Evolutionary conservation across 805 yeast species (phyloP).

Genomic region (Nadsonia fulvescens): DNA sequence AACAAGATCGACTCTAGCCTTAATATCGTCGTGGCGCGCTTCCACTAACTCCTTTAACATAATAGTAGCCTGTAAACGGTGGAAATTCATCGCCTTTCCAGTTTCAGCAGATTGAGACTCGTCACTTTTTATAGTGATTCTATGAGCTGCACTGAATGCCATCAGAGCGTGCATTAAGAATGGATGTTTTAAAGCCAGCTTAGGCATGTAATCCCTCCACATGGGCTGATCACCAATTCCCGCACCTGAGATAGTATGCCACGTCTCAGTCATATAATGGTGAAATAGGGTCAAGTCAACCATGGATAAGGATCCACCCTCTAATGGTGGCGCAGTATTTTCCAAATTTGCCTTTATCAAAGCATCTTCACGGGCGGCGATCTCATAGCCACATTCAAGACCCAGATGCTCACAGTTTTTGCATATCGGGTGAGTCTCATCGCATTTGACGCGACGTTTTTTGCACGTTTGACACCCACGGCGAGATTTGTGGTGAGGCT

Average conservation of each 20-base stretch:
- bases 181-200: constrained; percentile 73
- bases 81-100: no score
- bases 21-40: no score
- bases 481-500: constrained; percentile 77
- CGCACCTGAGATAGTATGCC: constrained; percentile 76
- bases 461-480: constrained; percentile 85
- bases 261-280: constrained; percentile 71
- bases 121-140: no score
- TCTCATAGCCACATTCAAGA: constrained; percentile 49
- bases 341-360: no score
- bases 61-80: constrained; percentile 72
- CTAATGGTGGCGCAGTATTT: constrained; percentile 15
- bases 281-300: constrained; percentile 69
- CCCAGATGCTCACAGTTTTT: constrained; percentile 65
- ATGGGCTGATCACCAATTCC: constrained; percentile 74
- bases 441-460: constrained; percentile 80
- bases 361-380: no score
- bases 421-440: constrained; percentile 68
- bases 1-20: constrained; percentile 57
- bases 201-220: constrained; percentile 80
- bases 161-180: constrained; percentile 82
- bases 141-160: constrained; percentile 84
- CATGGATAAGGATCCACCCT: constrained; percentile 32
- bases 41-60: constrained; percentile 71
- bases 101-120: no score